Evolutionary conservation across 805 yeast species (phyloP).

Genomic region (Groenewaldozyma tartarivorans): DNA sequence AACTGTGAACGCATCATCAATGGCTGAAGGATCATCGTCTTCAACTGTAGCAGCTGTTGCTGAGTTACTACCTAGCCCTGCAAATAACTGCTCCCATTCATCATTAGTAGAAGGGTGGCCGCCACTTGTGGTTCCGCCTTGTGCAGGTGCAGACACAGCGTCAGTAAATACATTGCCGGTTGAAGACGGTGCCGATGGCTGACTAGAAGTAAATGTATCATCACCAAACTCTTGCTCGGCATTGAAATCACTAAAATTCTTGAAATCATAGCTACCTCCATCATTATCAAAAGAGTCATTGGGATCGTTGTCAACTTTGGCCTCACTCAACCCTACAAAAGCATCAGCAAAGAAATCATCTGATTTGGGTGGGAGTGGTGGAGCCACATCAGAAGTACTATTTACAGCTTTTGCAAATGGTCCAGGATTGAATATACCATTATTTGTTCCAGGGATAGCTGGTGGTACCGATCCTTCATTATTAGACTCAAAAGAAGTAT

Average conservation of each 20-base stretch:
- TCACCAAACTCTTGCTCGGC: neutral
- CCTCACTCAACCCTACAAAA: slow-evolving; percentile 37
- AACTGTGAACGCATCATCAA: slow-evolving; percentile 16
- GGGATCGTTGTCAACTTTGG: slow-evolving; percentile 25
- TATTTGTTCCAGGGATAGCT: too few relatives aligned
- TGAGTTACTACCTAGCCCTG: slow-evolving; percentile 55
- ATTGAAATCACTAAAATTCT: neutral
- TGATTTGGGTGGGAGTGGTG: neutral
- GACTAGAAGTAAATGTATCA: slow-evolving; percentile 4
- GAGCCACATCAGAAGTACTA: slow-evolving; percentile 16
- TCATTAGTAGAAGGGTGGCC: slow-evolving; percentile 39
- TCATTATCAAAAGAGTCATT: slow-evolving; percentile 21
- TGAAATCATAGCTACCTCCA: slow-evolving; percentile 14
- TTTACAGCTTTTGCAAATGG: neutral
- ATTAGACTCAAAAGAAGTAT: too few relatives aligned
- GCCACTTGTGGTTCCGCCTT: slow-evolving; percentile 6
- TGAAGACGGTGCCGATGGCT: neutral
- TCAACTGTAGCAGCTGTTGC: slow-evolving; percentile 9
- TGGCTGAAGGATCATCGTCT: slow-evolving; percentile 7
- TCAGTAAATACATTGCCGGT: too few relatives aligned
- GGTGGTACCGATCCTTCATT: too few relatives aligned
- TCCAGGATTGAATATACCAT: neutral
- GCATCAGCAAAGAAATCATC: slow-evolving; percentile 33
- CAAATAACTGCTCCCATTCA: slow-evolving; percentile 92
- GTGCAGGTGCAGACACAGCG: neutral